These are phyloP conservation scores for Suillus americanus DNA, from an alignment of 768 basidiomycete genomes.

Conservation along the genomic window DNA sequence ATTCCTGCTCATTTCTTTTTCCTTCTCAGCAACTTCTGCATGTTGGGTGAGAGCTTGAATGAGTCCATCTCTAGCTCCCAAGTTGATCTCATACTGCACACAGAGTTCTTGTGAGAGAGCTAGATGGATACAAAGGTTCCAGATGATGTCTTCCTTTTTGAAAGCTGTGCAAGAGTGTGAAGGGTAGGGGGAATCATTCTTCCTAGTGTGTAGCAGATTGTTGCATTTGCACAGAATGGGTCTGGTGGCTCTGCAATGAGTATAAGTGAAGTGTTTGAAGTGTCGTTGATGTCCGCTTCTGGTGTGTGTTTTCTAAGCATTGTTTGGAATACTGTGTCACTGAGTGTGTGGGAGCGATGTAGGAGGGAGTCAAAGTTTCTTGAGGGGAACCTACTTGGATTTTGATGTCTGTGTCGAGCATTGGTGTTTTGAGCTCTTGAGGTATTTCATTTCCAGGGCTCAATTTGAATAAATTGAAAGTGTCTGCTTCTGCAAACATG, in stretches of 20 bases:
- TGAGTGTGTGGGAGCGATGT: constrained; percentile 55
- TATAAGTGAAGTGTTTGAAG: constrained; percentile 45
- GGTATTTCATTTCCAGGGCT: constrained; percentile 56
- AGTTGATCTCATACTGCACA: constrained; percentile 73
- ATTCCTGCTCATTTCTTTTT: constrained; percentile 57
- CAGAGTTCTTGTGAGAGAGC: constrained; percentile 74
- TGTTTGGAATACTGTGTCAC: constrained; percentile 64
- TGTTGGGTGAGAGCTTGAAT: constrained; percentile 59
- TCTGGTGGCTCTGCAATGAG: constrained; percentile 62
- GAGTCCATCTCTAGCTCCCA: constrained; percentile 70
- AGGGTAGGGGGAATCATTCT: constrained; percentile 71
- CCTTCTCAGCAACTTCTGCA: constrained; percentile 55
- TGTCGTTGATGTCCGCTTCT: constrained; percentile 68
- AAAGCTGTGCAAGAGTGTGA: constrained; percentile 61
- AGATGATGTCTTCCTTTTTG: constrained; percentile 69
- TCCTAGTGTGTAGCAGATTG: constrained; percentile 76
- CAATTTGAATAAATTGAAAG: constrained; percentile 57
- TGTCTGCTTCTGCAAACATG: constrained; percentile 47
- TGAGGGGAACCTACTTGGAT: constrained; percentile 25
- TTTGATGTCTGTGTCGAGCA: constrained; percentile 39
- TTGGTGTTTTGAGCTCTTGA: constrained; percentile 12
- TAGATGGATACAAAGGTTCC: constrained; percentile 72
- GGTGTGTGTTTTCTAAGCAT: constrained; percentile 45
- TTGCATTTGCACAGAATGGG: constrained; percentile 72
- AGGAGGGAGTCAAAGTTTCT: constrained; percentile 10